phyloP scores from a whole-genome alignment of 192 early-diverging fungal genomes.

The Pecoramyces ruminantium region DNA sequence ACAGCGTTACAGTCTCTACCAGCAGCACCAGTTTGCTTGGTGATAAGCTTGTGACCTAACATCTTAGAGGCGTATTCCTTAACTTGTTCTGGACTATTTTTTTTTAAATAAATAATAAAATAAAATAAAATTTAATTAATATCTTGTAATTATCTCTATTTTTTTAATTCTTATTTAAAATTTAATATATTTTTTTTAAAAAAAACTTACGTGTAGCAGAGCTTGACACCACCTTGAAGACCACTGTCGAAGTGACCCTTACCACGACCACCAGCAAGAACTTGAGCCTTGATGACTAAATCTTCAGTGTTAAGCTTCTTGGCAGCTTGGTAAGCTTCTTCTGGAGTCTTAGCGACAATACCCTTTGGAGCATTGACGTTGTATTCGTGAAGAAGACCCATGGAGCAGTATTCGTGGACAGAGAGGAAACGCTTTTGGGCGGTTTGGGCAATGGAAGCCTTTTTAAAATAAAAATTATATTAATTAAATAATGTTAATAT shows the following conservation, averaged over 20 bases:
- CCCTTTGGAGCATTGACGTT: conserved; percentile 84
- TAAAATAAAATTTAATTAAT: too few relatives aligned
- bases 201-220: conserved; percentile 83
- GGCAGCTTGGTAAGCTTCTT: conserved; percentile 77
- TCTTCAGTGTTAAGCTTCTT: conserved; percentile 49
- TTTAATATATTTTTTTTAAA: too few relatives aligned
- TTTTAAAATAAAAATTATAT: too few relatives aligned
- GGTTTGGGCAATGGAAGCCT: neutral
- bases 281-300: conserved; percentile 60
- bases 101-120: too few relatives aligned
- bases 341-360: conserved; percentile 65
- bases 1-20: conserved; percentile 89
- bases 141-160: too few relatives aligned
- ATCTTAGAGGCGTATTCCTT: conserved; percentile 80
- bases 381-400: conserved; percentile 76
- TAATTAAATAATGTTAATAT: too few relatives aligned
- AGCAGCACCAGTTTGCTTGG: conserved; percentile 91
- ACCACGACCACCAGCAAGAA: conserved; percentile 95
- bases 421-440: conserved; percentile 55
- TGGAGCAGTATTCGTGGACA: conserved; percentile 95
- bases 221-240: conserved; percentile 87
- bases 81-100: conserved; percentile 75
- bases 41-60: conserved; percentile 93
- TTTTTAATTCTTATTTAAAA: too few relatives aligned
- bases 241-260: conserved; percentile 94